These are phyloP conservation scores for Aspergillus incahuasiensis DNA, from an alignment of 495 filamentous ascomycete genomes.

Conservation along the genomic window DNA sequence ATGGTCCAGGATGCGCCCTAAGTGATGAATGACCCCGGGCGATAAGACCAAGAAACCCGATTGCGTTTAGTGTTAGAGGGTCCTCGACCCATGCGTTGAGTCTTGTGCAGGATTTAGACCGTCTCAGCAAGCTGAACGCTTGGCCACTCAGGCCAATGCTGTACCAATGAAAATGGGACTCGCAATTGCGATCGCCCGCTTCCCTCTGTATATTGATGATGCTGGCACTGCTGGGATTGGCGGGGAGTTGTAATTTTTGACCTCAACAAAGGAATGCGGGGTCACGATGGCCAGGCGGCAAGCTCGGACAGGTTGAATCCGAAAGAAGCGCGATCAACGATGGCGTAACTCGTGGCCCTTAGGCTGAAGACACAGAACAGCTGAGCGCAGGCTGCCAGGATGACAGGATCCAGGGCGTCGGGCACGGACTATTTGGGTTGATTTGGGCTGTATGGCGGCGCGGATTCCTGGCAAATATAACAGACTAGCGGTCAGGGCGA, in stretches of 20 bases:
- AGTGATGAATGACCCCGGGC: slow-evolving; percentile 6
- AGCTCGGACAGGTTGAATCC: not conserved
- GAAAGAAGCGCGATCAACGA: not conserved
- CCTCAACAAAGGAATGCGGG: not conserved
- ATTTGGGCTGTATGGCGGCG: slow-evolving; percentile 9
- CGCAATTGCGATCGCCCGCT: slow-evolving; percentile 4
- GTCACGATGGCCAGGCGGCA: not conserved
- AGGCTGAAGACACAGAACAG: not conserved
- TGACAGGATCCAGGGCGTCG: slow-evolving; percentile 15
- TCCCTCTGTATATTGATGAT: not conserved
- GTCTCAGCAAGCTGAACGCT: slow-evolving; percentile 29
- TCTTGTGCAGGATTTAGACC: slow-evolving; percentile 29
- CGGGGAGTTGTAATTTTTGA: not conserved
- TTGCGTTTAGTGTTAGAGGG: slow-evolving; percentile 21
- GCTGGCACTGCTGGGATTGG: not conserved
- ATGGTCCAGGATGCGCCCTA: slow-evolving; percentile 1
- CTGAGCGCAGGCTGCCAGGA: slow-evolving; percentile 12
- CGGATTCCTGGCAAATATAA: not conserved
- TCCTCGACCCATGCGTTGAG: slow-evolving; percentile 17
- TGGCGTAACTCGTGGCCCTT: not conserved
- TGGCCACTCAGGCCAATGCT: slow-evolving; percentile 15
- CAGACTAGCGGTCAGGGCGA: slow-evolving; percentile 21
- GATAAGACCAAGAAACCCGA: slow-evolving; percentile 16
- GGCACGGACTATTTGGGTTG: slow-evolving; percentile 20
- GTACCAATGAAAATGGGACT: slow-evolving; percentile 18